Evolutionary conservation across 352 stramenopile species (phyloP).

Genomic region (Vaucheria bursata): DNA sequence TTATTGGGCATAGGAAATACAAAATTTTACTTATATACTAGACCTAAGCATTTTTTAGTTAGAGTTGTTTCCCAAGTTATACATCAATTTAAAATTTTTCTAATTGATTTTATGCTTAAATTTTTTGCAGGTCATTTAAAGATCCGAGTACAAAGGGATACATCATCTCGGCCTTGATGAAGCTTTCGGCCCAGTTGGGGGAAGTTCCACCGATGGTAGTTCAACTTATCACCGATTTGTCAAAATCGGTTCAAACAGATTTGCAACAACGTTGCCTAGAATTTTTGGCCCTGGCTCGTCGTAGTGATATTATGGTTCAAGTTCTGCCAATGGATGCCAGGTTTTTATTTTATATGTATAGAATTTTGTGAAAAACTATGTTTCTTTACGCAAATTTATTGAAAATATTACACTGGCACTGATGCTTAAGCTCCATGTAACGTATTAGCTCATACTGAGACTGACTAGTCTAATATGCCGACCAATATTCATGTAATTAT

Average conservation of each 20-base stretch:
- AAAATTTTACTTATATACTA: too few relatives aligned
- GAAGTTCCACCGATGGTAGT: constrained; percentile 15
- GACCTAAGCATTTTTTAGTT: too few relatives aligned
- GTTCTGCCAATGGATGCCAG: constrained; percentile 91
- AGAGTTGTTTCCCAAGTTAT: too few relatives aligned
- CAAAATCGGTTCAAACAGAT: constrained; percentile 79
- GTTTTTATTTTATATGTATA: too few relatives aligned
- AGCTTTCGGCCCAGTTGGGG: constrained; percentile 89
- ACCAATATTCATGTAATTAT: not conserved
- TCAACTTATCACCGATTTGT: constrained; percentile 68
- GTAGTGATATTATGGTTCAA: constrained; percentile 71
- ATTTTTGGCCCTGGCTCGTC: constrained; percentile 86
- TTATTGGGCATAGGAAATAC: too few relatives aligned
- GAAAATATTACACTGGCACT: too few relatives aligned
- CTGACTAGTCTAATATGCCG: too few relatives aligned
- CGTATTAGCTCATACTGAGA: not conserved
- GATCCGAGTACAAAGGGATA: constrained; percentile 76
- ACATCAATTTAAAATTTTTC: too few relatives aligned
- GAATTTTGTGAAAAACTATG: not conserved
- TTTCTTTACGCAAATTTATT: too few relatives aligned
- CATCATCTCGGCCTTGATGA: constrained; percentile 90
- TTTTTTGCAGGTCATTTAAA: constrained; percentile 26
- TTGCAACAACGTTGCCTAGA: constrained; percentile 97
- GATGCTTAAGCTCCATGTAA: not conserved
- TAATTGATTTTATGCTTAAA: too few relatives aligned